Percentiles rank a stretch among this genome's conserved stretches.
These are phyloP conservation scores for Desmodesmus armatus DNA, from an alignment of 139 green algal species.

Conservation along the genomic window DNA sequence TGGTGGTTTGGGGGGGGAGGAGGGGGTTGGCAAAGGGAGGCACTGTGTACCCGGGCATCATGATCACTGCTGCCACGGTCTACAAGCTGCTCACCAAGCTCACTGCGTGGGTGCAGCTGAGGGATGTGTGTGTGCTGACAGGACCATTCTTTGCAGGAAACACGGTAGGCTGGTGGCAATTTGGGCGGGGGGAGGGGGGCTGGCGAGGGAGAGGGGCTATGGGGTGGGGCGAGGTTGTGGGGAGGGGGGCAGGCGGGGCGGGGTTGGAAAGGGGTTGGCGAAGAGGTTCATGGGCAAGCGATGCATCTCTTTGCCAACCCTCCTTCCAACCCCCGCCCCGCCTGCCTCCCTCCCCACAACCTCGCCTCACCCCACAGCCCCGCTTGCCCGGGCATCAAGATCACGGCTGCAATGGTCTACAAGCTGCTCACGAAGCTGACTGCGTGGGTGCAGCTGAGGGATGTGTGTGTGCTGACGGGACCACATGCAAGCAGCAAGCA, in stretches of 20 bases:
- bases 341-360: too few relatives aligned
- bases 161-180: too few relatives aligned
- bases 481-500: too few relatives aligned
- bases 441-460: constrained; percentile 89
- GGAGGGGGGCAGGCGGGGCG: too few relatives aligned
- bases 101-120: constrained; percentile 89
- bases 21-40: too few relatives aligned
- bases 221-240: too few relatives aligned
- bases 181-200: not conserved
- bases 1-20: not conserved
- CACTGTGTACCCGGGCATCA: constrained; percentile 91
- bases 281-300: too few relatives aligned
- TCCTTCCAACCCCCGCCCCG: too few relatives aligned
- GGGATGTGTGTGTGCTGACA: constrained; percentile 98
- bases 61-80: constrained; percentile 90
- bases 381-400: constrained; percentile 91
- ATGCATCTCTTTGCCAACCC: too few relatives aligned
- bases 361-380: too few relatives aligned
- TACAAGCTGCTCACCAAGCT: constrained; percentile 87
- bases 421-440: constrained; percentile 85
- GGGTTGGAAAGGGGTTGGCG: too few relatives aligned
- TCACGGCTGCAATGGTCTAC: constrained; percentile 89
- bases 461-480: constrained; percentile 97
- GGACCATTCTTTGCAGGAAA: constrained; percentile 86
- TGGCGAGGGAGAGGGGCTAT: not conserved